phyloP scores from a whole-genome alignment of 108 stramenopile species.

The Pseudonitzschia multiseries region DNA sequence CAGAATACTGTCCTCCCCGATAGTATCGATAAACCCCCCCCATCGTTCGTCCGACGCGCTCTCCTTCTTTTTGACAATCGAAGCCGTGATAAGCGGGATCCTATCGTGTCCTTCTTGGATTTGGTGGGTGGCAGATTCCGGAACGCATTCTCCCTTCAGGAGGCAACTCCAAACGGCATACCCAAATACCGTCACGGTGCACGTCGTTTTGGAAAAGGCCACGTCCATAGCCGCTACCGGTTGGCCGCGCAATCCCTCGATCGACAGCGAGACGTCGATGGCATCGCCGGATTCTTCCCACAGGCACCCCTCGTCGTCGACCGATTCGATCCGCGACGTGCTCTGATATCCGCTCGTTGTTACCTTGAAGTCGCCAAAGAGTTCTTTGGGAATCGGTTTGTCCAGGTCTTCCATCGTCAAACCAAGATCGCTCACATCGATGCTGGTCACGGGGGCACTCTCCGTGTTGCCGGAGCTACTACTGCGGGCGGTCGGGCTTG shows the following conservation, averaged over 20 bases:
- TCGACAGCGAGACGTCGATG: constrained; percentile 40
- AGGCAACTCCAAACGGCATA: constrained; percentile 48
- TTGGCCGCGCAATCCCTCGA: constrained; percentile 57
- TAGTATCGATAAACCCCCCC: constrained; percentile 54
- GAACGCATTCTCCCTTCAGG: constrained; percentile 29
- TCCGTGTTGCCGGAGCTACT: neutral
- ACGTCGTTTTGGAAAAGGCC: constrained; percentile 37
- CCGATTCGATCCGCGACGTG: constrained; percentile 37
- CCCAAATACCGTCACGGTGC: constrained; percentile 54
- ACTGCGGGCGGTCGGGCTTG: neutral
- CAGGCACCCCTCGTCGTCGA: constrained; percentile 46
- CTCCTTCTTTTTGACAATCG: constrained; percentile 28
- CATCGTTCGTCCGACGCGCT: constrained; percentile 39
- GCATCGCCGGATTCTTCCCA: constrained; percentile 49
- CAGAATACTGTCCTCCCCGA: constrained; percentile 58
- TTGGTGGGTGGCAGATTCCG: constrained; percentile 28
- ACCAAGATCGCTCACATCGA: constrained; percentile 52
- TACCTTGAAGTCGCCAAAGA: constrained; percentile 24
- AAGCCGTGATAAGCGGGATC: constrained; percentile 39
- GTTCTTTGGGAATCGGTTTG: constrained; percentile 30
- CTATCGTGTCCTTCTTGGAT: constrained; percentile 45
- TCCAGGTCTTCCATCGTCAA: constrained; percentile 52
- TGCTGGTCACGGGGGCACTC: constrained; percentile 6
- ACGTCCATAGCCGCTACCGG: constrained; percentile 41
- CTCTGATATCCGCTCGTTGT: constrained; percentile 37